Base-by-base conservation (phyloP, 257 asterid species). In the Primulina tabacum region DNA sequence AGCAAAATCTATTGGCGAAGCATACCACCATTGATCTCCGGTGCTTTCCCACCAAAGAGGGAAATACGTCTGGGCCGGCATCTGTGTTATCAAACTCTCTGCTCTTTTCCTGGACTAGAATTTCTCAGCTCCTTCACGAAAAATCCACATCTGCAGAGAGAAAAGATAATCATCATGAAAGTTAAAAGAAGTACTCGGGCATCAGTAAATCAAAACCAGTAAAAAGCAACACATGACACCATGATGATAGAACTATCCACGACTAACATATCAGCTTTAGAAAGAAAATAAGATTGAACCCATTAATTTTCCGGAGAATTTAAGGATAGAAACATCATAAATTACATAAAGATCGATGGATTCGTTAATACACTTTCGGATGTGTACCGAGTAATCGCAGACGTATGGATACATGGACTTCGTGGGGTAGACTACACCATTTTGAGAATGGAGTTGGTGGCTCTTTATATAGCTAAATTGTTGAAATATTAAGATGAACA, bases 21-120 rank as follows among this genome's bases (percentile, higher is more conserved):
- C 91, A 71, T 79, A 86, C 91, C 91, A 86, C 91, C 91, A 86
- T 60, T 86, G 91, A 24, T 86, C 91, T 28, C 91, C 91, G 12
- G 85, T 81, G 61, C 88, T 83, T 68, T 86, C 91, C 91, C 91
- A 86, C 65, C 91, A 70, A 65, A 86, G 37, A 29, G 91, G 91
- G 71, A 86, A 83, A 73, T 79, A 58, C 32, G 76, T 17, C 6
- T 87, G 79, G 64, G 86, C 55, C 55, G 18, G 55, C 55, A 43
- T 43, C 55, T 14, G n/a, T 43, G 55, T 40, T 40, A 40, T 40
- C 50, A 40, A 40, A 11, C 0, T 38, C 34, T 4, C 34, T 32
- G 34, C 50, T 40, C 17, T 40, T 12, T 14, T 43, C 6, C 18
- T 14, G n/a, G n/a, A 4, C 55, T 43, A 43, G 14, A 43, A 43